Evolutionary conservation across 176 grass and related monocot genomes (phyloP).

Genomic region (Eremochloa ophiuroides): DNA sequence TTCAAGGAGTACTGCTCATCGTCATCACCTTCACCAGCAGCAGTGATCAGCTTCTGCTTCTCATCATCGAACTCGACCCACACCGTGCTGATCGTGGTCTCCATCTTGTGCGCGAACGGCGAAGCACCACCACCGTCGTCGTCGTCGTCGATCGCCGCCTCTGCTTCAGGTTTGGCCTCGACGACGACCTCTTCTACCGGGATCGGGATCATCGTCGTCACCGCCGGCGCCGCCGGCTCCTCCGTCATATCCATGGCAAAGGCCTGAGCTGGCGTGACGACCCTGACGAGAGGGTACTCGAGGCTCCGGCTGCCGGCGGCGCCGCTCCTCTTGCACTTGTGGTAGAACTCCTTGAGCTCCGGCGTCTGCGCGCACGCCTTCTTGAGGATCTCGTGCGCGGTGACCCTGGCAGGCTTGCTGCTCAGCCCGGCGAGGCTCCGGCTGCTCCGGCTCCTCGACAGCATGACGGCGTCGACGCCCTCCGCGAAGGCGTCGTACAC

Average conservation of each 20-base stretch:
- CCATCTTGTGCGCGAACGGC: conserved; percentile 45
- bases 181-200: neutral
- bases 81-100: conserved; percentile 85
- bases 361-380: conserved; percentile 70
- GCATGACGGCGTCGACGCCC: conserved; percentile 39
- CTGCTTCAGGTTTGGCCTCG: neutral
- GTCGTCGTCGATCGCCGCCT: neutral
- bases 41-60: neutral
- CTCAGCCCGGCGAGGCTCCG: conserved; percentile 9
- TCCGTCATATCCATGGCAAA: conserved; percentile 12
- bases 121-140: neutral
- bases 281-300: conserved; percentile 78
- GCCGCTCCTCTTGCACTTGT: conserved; percentile 66
- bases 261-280: conserved; percentile 53
- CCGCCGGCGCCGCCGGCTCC: neutral
- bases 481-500: conserved; percentile 69
- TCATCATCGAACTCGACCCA: conserved; percentile 84
- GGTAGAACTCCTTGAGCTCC: conserved; percentile 77
- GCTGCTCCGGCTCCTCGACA: too few species aligned
- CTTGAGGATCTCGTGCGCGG: conserved; percentile 53
- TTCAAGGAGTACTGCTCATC: neutral
- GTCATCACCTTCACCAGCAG: neutral
- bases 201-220: neutral
- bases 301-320: conserved; percentile 36
- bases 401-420: conserved; percentile 34